Conservation (phyloP, 495 filamentous ascomycete genomes). For the Penicillium desertorum region DNA sequence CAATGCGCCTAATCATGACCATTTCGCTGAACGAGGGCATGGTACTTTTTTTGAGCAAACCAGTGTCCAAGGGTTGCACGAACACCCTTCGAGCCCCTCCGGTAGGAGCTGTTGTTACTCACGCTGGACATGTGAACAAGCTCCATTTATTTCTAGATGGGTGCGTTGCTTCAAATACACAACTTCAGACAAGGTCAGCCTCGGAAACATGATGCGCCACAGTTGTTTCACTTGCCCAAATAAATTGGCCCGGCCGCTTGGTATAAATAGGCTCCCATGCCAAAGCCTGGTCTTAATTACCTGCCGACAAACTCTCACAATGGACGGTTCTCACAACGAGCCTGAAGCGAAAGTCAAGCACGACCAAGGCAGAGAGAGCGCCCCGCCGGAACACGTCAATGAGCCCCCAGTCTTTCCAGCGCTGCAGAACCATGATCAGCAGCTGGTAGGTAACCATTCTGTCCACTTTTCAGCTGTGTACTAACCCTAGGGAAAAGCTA, state of each 20-base stretch:
- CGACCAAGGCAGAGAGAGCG: background rate
- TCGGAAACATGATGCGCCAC: no score
- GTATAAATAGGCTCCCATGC: background rate
- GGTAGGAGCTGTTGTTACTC: no score
- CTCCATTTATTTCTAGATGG: no score
- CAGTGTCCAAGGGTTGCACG: no score
- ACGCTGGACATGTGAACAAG: no score
- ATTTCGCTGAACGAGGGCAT: no score
- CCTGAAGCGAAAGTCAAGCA: constrained; percentile 3
- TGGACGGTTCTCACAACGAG: constrained; percentile 1
- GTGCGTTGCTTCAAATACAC: no score
- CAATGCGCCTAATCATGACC: no score
- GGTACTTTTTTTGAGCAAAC: no score
- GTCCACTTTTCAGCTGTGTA: background rate
- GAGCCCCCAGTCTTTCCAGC: constrained; percentile 1
- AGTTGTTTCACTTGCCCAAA: background rate
- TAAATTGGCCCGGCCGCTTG: background rate
- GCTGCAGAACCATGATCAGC: background rate
- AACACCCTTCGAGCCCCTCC: no score
- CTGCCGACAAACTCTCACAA: background rate
- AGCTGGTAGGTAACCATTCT: constrained; percentile 2
- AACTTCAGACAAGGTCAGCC: no score
- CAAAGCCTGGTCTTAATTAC: background rate
- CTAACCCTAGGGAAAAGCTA: background rate
- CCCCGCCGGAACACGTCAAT: background rate